Evolutionary conservation across 2,329 filamentous ascomycete genomes (phyloP).

Genomic region (Aspergillus niger): DNA sequence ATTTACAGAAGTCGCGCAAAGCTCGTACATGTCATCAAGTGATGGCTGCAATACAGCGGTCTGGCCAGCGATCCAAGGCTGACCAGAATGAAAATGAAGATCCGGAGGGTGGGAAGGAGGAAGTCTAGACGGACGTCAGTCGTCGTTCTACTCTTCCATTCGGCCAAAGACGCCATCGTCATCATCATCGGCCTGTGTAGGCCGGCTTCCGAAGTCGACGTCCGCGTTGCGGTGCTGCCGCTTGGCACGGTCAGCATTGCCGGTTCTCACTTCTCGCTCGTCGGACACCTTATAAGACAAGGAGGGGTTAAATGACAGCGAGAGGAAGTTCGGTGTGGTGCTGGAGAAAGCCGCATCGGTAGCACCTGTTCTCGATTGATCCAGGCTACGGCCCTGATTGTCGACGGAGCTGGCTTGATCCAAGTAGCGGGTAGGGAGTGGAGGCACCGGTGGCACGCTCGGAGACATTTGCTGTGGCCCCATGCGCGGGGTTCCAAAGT

Average conservation of each 20-base stretch:
- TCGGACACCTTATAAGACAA: constrained; percentile 52
- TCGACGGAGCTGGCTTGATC: constrained; percentile 63
- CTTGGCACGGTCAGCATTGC: constrained; percentile 55
- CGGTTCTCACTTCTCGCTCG: constrained; percentile 67
- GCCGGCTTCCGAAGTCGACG: constrained; percentile 38
- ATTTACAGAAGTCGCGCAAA: constrained; percentile 37
- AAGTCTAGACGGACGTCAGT: neutral
- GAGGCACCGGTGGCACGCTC: constrained; percentile 84
- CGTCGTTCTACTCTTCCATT: constrained; percentile 77
- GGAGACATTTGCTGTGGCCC: constrained; percentile 63
- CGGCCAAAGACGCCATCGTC: constrained; percentile 94
- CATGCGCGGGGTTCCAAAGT: constrained; percentile 77
- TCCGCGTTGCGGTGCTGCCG: constrained; percentile 40
- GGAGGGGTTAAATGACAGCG: constrained; percentile 47
- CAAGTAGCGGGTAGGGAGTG: constrained; percentile 78
- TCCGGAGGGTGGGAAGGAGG: constrained; percentile 1
- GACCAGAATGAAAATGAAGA: neutral
- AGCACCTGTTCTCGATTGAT: constrained; percentile 47
- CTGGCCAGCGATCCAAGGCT: constrained; percentile 1
- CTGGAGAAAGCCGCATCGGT: constrained; percentile 36
- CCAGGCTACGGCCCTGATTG: constrained; percentile 57
- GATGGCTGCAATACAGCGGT: constrained; percentile 21
- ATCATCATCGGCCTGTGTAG: constrained; percentile 75
- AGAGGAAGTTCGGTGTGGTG: constrained; percentile 45
- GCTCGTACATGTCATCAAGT: constrained; percentile 43